phyloP scores from a whole-genome alignment of 75 land plant genomes.

The Isoetes taiwanensis region DNA sequence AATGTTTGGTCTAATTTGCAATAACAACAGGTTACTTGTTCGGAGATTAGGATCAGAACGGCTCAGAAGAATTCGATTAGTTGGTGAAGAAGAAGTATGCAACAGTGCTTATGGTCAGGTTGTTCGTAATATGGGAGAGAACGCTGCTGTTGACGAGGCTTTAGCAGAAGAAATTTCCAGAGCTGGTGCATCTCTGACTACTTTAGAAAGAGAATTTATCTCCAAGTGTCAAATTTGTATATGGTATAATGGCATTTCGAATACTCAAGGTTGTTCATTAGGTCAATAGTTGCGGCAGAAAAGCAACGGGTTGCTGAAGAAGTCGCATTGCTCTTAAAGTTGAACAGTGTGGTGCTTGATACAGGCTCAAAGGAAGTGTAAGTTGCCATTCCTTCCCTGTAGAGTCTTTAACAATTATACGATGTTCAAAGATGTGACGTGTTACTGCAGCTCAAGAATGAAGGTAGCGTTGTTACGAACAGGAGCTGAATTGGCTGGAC shows the following conservation, averaged over 20 bases:
- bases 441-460: slow-evolving; percentile 35
- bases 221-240: not conserved
- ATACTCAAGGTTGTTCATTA: not conserved
- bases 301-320: slow-evolving; percentile 79
- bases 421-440: not conserved
- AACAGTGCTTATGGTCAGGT: slow-evolving; percentile 70
- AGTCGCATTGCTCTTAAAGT: slow-evolving; percentile 62
- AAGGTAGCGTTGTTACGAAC: slow-evolving; percentile 61
- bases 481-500: slow-evolving; percentile 64
- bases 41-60: slow-evolving; percentile 57
- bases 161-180: slow-evolving; percentile 49
- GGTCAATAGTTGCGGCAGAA: slow-evolving; percentile 49
- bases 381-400: not conserved
- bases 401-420: not conserved
- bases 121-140: slow-evolving; percentile 41
- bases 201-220: not conserved
- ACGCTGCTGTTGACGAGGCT: slow-evolving; percentile 53
- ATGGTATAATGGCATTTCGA: not conserved
- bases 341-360: slow-evolving; percentile 64
- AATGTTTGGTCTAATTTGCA: not conserved
- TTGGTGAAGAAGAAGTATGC: slow-evolving; percentile 67
- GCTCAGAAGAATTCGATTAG: slow-evolving; percentile 35
- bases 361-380: slow-evolving; percentile 47
- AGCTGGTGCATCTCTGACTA: slow-evolving; percentile 34
- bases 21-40: slow-evolving; percentile 40